phyloP scores from a whole-genome alignment of 352 stramenopile species.

The Stephanocyclus meneghinianus region DNA sequence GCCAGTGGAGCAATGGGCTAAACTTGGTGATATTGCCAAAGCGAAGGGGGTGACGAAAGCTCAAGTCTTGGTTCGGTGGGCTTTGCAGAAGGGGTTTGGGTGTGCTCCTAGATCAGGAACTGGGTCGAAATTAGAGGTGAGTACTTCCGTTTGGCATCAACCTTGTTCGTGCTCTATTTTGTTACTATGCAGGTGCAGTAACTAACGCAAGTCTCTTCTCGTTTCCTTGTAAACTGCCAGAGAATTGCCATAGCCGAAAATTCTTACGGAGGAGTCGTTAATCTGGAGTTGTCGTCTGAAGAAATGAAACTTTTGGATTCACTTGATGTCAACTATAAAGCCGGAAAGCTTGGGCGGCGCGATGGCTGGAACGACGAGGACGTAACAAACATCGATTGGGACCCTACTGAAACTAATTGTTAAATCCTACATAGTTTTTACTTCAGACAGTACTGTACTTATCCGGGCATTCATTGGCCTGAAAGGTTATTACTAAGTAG shows the following conservation, averaged over 20 bases:
- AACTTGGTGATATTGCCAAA: conserved; percentile 56
- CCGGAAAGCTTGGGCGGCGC: conserved; percentile 60
- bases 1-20: conserved; percentile 55
- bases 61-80: conserved; percentile 73
- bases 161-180: too few relatives aligned
- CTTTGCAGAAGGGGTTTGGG: conserved; percentile 71
- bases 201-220: neutral
- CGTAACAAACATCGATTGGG: conserved; percentile 59
- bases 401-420: conserved; percentile 58
- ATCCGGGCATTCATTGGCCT: too few relatives aligned
- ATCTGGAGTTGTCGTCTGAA: conserved; percentile 38
- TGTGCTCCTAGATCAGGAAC: conserved; percentile 66
- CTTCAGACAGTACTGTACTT: too few relatives aligned
- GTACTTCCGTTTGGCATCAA: neutral
- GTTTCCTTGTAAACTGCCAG: neutral
- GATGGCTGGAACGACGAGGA: conserved; percentile 74
- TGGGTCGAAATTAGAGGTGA: conserved; percentile 57
- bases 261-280: conserved; percentile 55
- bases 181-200: too few relatives aligned
- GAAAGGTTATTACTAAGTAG: too few relatives aligned
- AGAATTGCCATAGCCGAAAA: conserved; percentile 72
- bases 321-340: conserved; percentile 59
- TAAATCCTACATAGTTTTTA: neutral
- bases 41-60: conserved; percentile 72
- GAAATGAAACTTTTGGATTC: conserved; percentile 69